Evolutionary conservation across 2,329 filamentous ascomycete species (phyloP).

Genomic region (Botryotinia convoluta): DNA sequence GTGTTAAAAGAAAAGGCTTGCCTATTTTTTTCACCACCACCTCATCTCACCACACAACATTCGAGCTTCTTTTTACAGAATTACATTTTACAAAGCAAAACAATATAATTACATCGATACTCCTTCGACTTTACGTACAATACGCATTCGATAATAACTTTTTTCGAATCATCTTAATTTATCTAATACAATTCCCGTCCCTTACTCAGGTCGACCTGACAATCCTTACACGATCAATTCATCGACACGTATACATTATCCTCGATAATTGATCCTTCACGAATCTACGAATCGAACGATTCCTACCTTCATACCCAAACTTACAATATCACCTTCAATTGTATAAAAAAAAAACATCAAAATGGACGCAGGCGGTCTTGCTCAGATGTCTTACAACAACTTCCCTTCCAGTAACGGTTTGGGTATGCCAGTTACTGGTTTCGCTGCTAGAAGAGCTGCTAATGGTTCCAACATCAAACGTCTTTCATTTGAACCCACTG

Average conservation of each 20-base stretch:
- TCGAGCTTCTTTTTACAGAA: conserved; percentile 12
- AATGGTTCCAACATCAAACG: conserved; percentile 86
- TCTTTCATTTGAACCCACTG: conserved; percentile 68
- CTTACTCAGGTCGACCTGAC: conserved; percentile 1
- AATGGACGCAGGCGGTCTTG: conserved; percentile 97
- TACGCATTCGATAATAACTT: conserved; percentile 4
- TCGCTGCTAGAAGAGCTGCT: conserved; percentile 71
- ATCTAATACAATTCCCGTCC: conserved; percentile 12
- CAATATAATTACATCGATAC: conserved; percentile 9
- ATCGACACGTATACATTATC: neutral
- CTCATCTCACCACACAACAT: conserved; percentile 3
- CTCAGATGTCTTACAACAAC: conserved; percentile 95
- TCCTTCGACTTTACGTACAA: conserved; percentile 1
- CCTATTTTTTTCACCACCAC: neutral
- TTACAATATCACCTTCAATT: conserved; percentile 19
- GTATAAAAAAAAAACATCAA: conserved; percentile 35
- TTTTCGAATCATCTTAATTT: conserved; percentile 20
- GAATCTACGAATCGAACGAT: neutral
- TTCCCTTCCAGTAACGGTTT: conserved; percentile 70
- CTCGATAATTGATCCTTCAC: neutral
- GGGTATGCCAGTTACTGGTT: conserved; percentile 72
- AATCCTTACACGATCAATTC: neutral
- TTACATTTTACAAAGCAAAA: conserved; percentile 11
- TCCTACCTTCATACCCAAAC: neutral
- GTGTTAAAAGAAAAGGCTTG: conserved; percentile 12